Evolutionary conservation across 345 rosid genomes (phyloP).

Genomic region (Citrus mangshanensis): DNA sequence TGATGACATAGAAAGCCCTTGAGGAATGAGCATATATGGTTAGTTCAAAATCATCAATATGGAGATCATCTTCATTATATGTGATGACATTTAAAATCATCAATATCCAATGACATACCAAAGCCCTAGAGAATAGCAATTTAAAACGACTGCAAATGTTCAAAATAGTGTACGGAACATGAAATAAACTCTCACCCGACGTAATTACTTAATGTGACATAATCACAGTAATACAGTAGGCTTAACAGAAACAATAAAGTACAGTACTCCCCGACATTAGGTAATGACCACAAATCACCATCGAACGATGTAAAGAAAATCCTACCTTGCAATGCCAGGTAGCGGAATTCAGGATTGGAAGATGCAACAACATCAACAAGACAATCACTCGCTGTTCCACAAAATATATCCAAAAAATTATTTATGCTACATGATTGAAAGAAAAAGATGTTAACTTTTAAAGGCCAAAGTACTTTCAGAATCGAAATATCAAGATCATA

Average conservation of each 20-base stretch:
- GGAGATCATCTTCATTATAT: constrained; percentile 32
- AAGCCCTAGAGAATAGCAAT: constrained; percentile 40
- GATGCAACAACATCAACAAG: constrained; percentile 42
- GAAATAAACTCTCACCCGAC: neutral
- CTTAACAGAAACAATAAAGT: neutral
- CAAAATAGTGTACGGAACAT: neutral
- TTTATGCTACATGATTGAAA: constrained; percentile 5
- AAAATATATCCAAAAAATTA: constrained; percentile 13
- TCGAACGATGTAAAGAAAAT: neutral
- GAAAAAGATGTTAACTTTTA: neutral
- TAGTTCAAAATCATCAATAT: constrained; percentile 16
- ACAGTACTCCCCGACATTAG: neutral
- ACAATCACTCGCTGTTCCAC: constrained; percentile 38
- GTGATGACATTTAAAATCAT: constrained; percentile 11
- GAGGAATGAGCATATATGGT: neutral
- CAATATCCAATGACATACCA: constrained; percentile 65
- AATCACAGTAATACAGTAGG: neutral
- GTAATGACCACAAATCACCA: neutral
- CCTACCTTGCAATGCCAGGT: constrained; percentile 76
- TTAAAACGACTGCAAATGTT: neutral
- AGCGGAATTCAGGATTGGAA: constrained; percentile 52
- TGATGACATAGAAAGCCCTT: constrained; percentile 80
- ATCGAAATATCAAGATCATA: constrained; percentile 29
- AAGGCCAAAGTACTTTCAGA: neutral
- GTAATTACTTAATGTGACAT: neutral